Percentiles rank a stretch among this genome's conserved stretches.
phyloP scores from a whole-genome alignment of 805 yeast species.

The Starmerella potacharoeniae region DNA sequence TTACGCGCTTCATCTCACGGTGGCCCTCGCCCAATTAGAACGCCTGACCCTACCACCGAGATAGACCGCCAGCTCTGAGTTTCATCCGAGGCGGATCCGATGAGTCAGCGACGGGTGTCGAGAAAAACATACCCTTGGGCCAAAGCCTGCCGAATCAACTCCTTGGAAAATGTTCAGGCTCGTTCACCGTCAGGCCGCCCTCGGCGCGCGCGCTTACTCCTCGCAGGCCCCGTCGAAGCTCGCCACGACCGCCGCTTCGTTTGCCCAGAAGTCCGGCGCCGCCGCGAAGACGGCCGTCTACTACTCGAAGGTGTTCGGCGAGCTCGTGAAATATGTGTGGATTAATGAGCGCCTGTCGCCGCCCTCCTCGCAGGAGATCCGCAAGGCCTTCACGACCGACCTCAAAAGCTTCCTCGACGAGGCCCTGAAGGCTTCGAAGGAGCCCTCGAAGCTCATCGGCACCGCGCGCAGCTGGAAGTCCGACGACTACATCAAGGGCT shows the following conservation, averaged over 20 bases:
- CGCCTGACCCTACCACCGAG: background rate
- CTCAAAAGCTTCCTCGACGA: conserved; percentile 31
- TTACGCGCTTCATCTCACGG: background rate
- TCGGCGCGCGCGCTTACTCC: conserved; percentile 21
- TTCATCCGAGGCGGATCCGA: background rate
- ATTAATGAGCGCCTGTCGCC: conserved; percentile 88
- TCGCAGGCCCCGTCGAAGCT: conserved; percentile 18
- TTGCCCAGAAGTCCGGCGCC: conserved; percentile 32
- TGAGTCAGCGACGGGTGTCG: background rate
- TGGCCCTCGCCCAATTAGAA: background rate
- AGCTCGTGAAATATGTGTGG: conserved; percentile 67
- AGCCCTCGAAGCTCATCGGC: conserved; percentile 50
- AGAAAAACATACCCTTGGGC: background rate
- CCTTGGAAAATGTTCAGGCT: conserved; percentile 17
- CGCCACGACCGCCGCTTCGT: conserved; percentile 23
- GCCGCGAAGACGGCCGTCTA: conserved; percentile 50
- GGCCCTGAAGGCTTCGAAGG: conserved; percentile 20
- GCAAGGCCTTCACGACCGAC: conserved; percentile 48
- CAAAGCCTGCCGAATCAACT: background rate
- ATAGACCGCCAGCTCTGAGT: too few species aligned
- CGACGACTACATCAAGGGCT: conserved; percentile 51
- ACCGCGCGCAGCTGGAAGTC: conserved; percentile 40
- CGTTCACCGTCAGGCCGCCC: conserved; percentile 27
- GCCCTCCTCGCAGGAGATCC: conserved; percentile 67
- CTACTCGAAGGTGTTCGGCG: conserved; percentile 62